Conservation (phyloP, 345 rosid species). For the Laguncularia racemosa region DNA sequence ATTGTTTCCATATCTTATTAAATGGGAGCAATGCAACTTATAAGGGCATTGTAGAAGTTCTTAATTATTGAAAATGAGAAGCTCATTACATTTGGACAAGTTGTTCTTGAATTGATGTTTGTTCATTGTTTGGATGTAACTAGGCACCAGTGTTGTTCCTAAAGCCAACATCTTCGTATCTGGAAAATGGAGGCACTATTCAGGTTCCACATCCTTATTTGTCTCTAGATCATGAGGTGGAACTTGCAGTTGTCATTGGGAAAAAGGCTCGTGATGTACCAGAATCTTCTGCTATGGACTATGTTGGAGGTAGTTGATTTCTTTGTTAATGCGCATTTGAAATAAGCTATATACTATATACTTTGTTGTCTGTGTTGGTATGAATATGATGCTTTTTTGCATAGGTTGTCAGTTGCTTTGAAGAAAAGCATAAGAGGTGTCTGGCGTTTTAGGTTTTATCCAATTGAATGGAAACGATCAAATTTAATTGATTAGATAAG, state of each 20-base stretch:
- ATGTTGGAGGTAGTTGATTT: slow-evolving; percentile 53
- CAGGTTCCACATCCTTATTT: slow-evolving; percentile 69
- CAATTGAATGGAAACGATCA: too few species aligned
- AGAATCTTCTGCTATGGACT: slow-evolving; percentile 70
- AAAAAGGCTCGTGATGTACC: slow-evolving; percentile 79
- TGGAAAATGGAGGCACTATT: slow-evolving; percentile 84
- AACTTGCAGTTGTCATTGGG: slow-evolving; percentile 83
- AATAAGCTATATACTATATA: too few species aligned
- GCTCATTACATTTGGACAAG: background rate
- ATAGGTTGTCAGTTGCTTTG: too few species aligned
- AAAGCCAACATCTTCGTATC: slow-evolving; percentile 88
- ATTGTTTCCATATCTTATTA: too few species aligned
- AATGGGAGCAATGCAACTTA: too few species aligned
- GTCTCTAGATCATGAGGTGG: slow-evolving; percentile 90
- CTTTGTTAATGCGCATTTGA: too few species aligned
- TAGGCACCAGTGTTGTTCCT: slow-evolving; percentile 87
- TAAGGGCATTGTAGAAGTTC: too few species aligned
- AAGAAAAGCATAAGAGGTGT: too few species aligned
- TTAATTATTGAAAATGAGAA: background rate
- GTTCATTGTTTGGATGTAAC: background rate
- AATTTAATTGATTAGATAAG: too few species aligned
- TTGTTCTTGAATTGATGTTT: background rate
- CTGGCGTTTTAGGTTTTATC: too few species aligned
- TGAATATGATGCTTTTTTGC: too few species aligned
- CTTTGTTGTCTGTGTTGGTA: too few species aligned